Evolutionary conservation across 1,284 basidiomycete species (phyloP).

Genomic region (Puccinia horiana): DNA sequence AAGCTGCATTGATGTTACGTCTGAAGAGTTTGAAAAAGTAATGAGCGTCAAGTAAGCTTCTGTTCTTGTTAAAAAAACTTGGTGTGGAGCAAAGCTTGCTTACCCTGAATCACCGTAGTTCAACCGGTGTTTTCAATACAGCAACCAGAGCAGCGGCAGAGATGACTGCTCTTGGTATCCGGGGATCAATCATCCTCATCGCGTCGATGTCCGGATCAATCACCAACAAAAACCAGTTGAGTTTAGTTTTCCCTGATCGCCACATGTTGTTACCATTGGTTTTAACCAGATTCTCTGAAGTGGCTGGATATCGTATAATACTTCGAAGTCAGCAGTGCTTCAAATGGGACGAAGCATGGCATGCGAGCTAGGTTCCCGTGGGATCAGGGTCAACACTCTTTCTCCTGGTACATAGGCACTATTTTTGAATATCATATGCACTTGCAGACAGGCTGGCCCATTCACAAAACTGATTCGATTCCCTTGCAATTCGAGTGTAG

Average conservation of each 20-base stretch:
- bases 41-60: conserved; percentile 59
- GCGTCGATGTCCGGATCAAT: conserved; percentile 84
- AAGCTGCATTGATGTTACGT: conserved; percentile 71
- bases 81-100: not conserved
- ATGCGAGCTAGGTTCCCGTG: conserved; percentile 71
- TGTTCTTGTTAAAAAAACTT: not conserved
- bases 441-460: conserved; percentile 52
- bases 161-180: conserved; percentile 70
- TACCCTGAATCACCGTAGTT: conserved; percentile 64
- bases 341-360: conserved; percentile 83
- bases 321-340: conserved; percentile 76
- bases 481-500: conserved; percentile 5
- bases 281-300: conserved; percentile 52
- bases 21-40: conserved; percentile 71
- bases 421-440: conserved; percentile 47
- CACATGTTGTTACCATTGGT: not conserved
- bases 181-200: conserved; percentile 77
- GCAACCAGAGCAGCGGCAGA: conserved; percentile 76
- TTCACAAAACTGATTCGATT: conserved; percentile 53
- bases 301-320: conserved; percentile 77
- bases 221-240: conserved; percentile 69
- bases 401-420: conserved; percentile 64
- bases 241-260: conserved; percentile 50
- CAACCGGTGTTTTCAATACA: conserved; percentile 73
- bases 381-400: conserved; percentile 74